phyloP scores from a whole-genome alignment of 2,329 filamentous ascomycete species.

The Sporothrix pseudoabietina region DNA sequence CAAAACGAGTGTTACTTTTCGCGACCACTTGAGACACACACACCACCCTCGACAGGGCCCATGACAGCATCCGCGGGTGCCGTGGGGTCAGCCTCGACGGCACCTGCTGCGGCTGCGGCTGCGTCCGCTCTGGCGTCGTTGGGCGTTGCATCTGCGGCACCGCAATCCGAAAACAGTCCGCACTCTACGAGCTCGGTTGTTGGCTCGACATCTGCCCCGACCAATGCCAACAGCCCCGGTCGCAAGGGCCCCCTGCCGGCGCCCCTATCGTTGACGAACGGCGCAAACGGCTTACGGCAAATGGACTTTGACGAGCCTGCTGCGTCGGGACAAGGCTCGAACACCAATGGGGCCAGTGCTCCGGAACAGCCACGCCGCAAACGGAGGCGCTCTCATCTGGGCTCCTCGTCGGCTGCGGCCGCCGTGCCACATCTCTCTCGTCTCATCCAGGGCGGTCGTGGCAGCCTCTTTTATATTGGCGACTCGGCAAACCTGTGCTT shows the following conservation, averaged over 20 bases:
- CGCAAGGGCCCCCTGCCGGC: conserved; percentile 24
- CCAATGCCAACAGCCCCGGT: conserved; percentile 17
- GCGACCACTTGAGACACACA: conserved; percentile 19
- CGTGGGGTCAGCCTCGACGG: not conserved
- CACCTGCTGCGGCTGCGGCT: not conserved
- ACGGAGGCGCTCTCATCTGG: conserved; percentile 22
- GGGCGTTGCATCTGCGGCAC: not conserved
- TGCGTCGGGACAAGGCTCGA: not conserved
- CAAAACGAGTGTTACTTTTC: conserved; percentile 36
- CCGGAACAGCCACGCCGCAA: conserved; percentile 24
- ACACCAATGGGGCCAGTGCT: not conserved
- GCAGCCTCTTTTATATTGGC: conserved; percentile 44
- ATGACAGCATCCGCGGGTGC: not conserved
- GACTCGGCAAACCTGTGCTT: conserved; percentile 44
- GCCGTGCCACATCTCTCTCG: conserved; percentile 38
- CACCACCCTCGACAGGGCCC: conserved; percentile 1
- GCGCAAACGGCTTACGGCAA: not conserved
- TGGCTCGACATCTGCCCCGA: not conserved
- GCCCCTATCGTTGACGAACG: not conserved
- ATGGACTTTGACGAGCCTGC: conserved; percentile 23
- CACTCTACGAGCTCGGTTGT: conserved; percentile 20
- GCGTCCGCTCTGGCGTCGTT: not conserved
- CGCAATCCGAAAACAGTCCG: conserved; percentile 20
- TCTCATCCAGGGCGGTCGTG: conserved; percentile 41
- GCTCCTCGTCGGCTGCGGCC: conserved; percentile 13